Percentiles rank a stretch among this genome's conserved stretches.
These are phyloP conservation scores for Chlorella vulgaris DNA, from an alignment of 139 green algal species.

Conservation along the genomic window DNA sequence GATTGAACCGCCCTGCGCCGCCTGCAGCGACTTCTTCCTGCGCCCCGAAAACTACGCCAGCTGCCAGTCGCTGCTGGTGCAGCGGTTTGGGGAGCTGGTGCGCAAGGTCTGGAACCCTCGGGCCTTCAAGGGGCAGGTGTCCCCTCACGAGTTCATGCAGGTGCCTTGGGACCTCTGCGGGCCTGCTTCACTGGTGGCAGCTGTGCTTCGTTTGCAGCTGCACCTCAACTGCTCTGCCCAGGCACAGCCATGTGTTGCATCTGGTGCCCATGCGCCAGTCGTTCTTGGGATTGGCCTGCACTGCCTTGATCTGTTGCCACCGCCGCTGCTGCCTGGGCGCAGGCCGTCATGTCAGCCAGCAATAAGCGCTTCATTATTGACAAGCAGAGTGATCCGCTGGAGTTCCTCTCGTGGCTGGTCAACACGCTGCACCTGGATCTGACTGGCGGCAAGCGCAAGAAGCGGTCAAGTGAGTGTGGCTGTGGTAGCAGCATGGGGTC, in stretches of 20 bases:
- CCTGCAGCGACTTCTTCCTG: constrained; percentile 91
- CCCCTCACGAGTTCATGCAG: constrained; percentile 97
- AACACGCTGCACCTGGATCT: constrained; percentile 93
- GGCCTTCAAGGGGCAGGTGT: constrained; percentile 96
- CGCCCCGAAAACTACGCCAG: constrained; percentile 71
- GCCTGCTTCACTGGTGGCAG: too few species aligned
- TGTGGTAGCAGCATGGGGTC: neutral
- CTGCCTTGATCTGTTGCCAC: neutral
- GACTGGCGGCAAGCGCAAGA: constrained; percentile 81
- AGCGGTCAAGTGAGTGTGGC: constrained; percentile 29
- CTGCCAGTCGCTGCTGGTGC: constrained; percentile 69
- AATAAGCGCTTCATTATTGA: constrained; percentile 91
- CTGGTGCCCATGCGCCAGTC: too few species aligned
- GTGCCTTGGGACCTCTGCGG: too few species aligned
- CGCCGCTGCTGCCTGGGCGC: neutral
- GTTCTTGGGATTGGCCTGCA: too few species aligned
- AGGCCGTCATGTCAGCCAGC: constrained; percentile 80
- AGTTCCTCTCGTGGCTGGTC: constrained; percentile 94
- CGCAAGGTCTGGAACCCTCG: constrained; percentile 96
- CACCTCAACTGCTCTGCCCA: too few species aligned
- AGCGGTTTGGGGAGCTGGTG: constrained; percentile 91
- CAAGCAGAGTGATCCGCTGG: constrained; percentile 82
- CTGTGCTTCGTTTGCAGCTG: too few species aligned
- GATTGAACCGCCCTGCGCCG: constrained; percentile 5
- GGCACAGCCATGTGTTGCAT: too few species aligned